Evolutionary conservation across 441 rosid species (phyloP), one percentile per base, ranked within the genome.

Genomic region (Adansonia grandidieri): DNA sequence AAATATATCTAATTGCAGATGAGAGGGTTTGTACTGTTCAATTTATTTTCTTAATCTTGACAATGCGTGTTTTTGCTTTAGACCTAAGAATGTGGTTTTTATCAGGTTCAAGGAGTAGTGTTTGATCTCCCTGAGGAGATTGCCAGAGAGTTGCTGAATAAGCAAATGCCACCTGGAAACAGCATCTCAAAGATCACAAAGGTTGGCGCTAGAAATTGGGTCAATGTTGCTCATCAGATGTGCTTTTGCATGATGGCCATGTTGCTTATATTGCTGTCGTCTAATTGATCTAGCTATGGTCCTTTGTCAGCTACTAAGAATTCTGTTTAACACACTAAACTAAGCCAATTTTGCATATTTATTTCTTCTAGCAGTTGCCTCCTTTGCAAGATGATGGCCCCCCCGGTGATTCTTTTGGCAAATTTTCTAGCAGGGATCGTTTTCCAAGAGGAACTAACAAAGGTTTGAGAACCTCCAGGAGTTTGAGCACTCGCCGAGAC

Each of bases 71-170:
- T 40, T 64, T 78, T 70, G 13, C 57, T 47, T 13, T 7, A 57
- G 47, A 54, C 15, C 5, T 40, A 17, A 4, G 75, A 47, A 50
- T 78, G 58, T 71, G 69, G 62, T 79, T 72, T 28, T 63, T 79
- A 40, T 84, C 90, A 96, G 99, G 85, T 96, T 74, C 99, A 92
- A 87, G 99, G 98, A 82, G 98, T 97, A 42, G 95, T 96, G 78
- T 96, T 96, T 82, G 99, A 96, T 87, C 89, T 96, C 73, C 97
- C 98, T 1, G 98, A 93, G 87, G 99, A 96, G 77, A 89, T 94
- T 65, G 98, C 96, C 2, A 94, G 90, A 87, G 93, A 84, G 83
- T 86, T 93, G 71, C 87, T 96, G 74, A 87, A 82, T 78, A 88
- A 82, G 85, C 87, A 90, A 86, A 61, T 85, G 51, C 98, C 97